Evolutionary conservation across 164 flowering plant genomes (phyloP), one percentile per base, ranked within the genome.

Genomic region (Macadamia integrifolia): DNA sequence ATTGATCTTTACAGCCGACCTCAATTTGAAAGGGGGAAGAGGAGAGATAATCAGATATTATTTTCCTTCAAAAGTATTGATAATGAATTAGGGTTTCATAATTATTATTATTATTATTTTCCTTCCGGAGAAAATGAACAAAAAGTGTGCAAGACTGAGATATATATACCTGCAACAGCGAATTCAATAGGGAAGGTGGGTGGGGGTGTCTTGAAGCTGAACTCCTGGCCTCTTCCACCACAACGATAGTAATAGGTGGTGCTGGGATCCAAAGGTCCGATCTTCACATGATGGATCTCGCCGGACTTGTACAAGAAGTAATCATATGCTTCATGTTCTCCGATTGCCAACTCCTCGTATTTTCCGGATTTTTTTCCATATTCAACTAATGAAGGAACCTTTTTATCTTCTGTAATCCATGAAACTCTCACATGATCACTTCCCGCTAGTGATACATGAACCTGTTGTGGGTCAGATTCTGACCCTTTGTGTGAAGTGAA

Each of bases 131-230:
- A 23, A 23, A 23, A 23, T 23, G 23, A 23, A 23, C 23, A 23
- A 0, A 23, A 23, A 23, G 23, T 23, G 23, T 23, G 23, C 0
- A 35, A 35, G 5, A 5, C 40, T 35, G 40, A 35, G 40, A 71
- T 80, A 67, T 23, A 23, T 23, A 23, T 28, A 90, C 96, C 96
- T 30, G 75, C 84, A 0, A 90, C 77, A 0, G 70, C 92, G 44
- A 91, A 91, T 58, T 84, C 83, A 17, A 91, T 60, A 1, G 97
- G 97, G 63, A 91, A 85, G 11, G 62, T 42, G 0, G 87, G 35
- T 10, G 98, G 96, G 30, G 98, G 92, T 0, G 97, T 93, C 65
- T 69, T 80, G 80, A 93, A 84, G 32, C 76, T 73, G 71, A 84
- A 86, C 60, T 93, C 96, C 2, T 82, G 79, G 1, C 83, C 85